Evolutionary conservation across 352 stramenopile genomes (phyloP).

Genomic region (Peronospora tabacina): DNA sequence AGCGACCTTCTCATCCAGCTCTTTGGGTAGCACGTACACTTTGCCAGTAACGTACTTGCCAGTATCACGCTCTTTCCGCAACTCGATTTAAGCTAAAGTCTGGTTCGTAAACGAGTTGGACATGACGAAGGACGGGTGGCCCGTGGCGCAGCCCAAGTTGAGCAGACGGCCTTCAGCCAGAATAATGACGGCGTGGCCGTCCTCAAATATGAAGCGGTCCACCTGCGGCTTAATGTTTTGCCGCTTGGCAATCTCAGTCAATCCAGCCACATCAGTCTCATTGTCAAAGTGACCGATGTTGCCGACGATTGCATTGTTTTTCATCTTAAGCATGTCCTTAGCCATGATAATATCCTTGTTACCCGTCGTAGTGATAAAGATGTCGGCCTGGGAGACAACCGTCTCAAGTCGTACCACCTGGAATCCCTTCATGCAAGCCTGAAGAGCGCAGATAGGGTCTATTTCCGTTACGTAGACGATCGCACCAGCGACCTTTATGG

Average conservation of each 20-base stretch:
- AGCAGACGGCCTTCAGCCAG: constrained; percentile 96
- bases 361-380: constrained; percentile 98
- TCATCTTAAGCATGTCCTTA: constrained; percentile 96
- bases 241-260: constrained; percentile 82
- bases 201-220: constrained; percentile 94
- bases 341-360: constrained; percentile 99
- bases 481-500: constrained; percentile 94
- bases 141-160: constrained; percentile 97
- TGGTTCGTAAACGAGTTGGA: constrained; percentile 99
- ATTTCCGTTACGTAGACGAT: constrained; percentile 98
- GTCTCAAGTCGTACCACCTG: constrained; percentile 91
- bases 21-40: constrained; percentile 98
- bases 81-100: constrained; percentile 96
- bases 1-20: constrained; percentile 98
- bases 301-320: constrained; percentile 99
- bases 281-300: constrained; percentile 99
- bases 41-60: constrained; percentile 94
- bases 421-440: constrained; percentile 98
- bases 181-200: constrained; percentile 95
- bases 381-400: constrained; percentile 88
- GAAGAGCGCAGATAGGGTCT: constrained; percentile 97
- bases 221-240: constrained; percentile 99
- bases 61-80: constrained; percentile 93
- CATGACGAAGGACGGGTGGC: constrained; percentile 99
- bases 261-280: constrained; percentile 97